Evolutionary conservation across 106 monocot species (phyloP).

Genomic region (Agapanthus africanus): DNA sequence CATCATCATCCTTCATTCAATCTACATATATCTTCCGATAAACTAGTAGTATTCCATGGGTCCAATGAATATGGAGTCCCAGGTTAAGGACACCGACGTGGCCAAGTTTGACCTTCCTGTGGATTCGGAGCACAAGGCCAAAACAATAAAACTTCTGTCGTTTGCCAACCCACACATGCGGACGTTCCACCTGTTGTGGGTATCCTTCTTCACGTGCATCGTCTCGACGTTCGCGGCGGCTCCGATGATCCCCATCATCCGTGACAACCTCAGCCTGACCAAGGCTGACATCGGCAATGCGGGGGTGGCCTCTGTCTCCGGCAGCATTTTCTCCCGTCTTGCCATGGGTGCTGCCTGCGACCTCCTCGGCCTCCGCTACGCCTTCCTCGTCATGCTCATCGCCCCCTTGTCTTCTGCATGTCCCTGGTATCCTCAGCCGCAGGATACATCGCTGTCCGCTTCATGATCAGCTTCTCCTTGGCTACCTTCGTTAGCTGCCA

Average conservation of each 20-base stretch:
- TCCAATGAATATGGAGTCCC: background rate
- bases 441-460: slow-evolving; percentile 20
- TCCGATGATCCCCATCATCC: slow-evolving; percentile 72
- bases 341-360: slow-evolving; percentile 29
- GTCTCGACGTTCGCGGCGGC: slow-evolving; percentile 44
- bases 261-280: slow-evolving; percentile 78
- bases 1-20: background rate
- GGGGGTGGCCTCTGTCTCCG: slow-evolving; percentile 31
- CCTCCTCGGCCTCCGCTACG: slow-evolving; percentile 21
- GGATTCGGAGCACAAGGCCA: slow-evolving; percentile 51
- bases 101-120: slow-evolving; percentile 36
- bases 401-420: slow-evolving; percentile 32
- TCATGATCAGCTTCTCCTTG: slow-evolving; percentile 37
- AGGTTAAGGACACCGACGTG: slow-evolving; percentile 3
- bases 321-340: slow-evolving; percentile 24
- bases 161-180: slow-evolving; percentile 32
- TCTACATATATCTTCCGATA: background rate
- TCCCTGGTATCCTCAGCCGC: slow-evolving; percentile 11
- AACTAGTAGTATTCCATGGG: no score
- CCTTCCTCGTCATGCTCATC: slow-evolving; percentile 23
- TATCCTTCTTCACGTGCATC: slow-evolving; percentile 32
- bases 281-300: slow-evolving; percentile 36
- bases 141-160: slow-evolving; percentile 17
- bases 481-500: slow-evolving; percentile 39
- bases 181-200: slow-evolving; percentile 39